A percentile compares a stretch with the other conserved stretches of the same genome.
phyloP scores from a whole-genome alignment of 2,329 filamentous ascomycete genomes.

The Amauroascus verrucosus region DNA sequence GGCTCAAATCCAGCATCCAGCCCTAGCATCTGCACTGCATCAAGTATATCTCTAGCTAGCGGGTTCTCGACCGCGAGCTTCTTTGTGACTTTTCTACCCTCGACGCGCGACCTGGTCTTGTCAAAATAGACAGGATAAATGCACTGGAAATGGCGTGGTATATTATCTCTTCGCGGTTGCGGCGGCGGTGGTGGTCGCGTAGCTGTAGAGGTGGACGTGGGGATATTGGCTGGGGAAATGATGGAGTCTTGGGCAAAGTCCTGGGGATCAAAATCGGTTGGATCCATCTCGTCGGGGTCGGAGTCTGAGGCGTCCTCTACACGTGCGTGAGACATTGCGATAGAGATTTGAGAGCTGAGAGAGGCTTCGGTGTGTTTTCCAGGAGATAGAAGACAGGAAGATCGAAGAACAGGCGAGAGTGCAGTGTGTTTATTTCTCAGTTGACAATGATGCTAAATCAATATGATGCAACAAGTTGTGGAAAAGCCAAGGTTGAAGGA shows the following conservation, averaged over 20 bases:
- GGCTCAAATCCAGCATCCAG: slow-evolving; percentile 65
- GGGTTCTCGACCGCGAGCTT: slow-evolving; percentile 71
- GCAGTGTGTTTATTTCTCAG: no score
- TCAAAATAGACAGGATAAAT: slow-evolving; percentile 97
- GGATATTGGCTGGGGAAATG: slow-evolving; percentile 34
- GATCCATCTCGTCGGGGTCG: slow-evolving; percentile 81
- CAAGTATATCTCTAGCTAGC: slow-evolving; percentile 77
- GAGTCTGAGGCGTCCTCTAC: slow-evolving; percentile 91
- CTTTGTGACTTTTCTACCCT: slow-evolving; percentile 68
- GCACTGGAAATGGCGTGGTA: slow-evolving; percentile 68
- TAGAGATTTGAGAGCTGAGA: not conserved
- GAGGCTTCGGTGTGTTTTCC: not conserved
- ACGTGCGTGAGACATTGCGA: slow-evolving; percentile 63
- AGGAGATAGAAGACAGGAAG: no score
- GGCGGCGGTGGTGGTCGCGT: slow-evolving; percentile 34
- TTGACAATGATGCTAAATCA: not conserved
- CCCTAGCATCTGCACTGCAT: slow-evolving; percentile 65
- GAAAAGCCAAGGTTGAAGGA: no score
- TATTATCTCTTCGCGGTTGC: slow-evolving; percentile 35
- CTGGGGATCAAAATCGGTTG: slow-evolving; percentile 49
- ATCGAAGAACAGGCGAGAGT: no score
- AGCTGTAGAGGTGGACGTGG: slow-evolving; percentile 38
- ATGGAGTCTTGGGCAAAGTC: slow-evolving; percentile 22
- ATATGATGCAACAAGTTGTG: no score
- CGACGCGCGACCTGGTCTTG: slow-evolving; percentile 50